phyloP scores from a whole-genome alignment of 2,329 filamentous ascomycete species.

The Graphilbum ipis-grandicollis region DNA sequence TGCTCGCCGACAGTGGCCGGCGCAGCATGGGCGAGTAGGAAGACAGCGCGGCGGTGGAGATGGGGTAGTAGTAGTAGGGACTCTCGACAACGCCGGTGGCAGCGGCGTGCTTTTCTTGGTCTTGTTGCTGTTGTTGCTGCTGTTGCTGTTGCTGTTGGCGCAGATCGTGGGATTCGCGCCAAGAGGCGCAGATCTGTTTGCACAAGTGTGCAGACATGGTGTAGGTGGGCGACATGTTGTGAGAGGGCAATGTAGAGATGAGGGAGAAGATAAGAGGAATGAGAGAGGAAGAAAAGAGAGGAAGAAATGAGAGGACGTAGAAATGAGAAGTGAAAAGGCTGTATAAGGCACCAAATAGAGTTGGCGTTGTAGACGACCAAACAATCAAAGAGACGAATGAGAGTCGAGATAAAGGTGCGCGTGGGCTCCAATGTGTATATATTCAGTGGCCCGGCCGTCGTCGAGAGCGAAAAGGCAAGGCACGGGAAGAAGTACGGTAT shows the following conservation, averaged over 20 bases:
- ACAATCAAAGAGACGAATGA: no score
- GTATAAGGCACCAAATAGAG: no score
- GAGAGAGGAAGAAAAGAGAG: background rate
- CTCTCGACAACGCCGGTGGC: background rate
- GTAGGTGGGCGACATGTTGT: slow-evolving; percentile 38
- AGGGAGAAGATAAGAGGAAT: background rate
- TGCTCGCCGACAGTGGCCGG: slow-evolving; percentile 20
- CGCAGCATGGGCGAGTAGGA: slow-evolving; percentile 4
- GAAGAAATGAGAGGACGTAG: no score
- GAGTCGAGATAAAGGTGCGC: no score
- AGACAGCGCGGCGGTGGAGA: slow-evolving; percentile 7
- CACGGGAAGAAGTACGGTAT: no score
- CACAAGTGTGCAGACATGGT: slow-evolving; percentile 44
- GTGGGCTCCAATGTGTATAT: no score
- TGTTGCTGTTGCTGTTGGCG: slow-evolving; percentile 12
- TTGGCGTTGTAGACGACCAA: no score
- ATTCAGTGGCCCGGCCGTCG: no score
- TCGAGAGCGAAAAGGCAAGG: no score
- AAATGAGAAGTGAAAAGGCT: no score
- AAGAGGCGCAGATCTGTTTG: slow-evolving; percentile 43
- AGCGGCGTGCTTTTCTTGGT: background rate
- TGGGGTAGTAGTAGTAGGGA: slow-evolving; percentile 1
- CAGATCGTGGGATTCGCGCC: slow-evolving; percentile 30
- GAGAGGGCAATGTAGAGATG: background rate
- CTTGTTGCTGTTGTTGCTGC: background rate